Evolutionary conservation across 2,329 filamentous ascomycete genomes (phyloP).

Genomic region (Pseudopyricularia cyperi): DNA sequence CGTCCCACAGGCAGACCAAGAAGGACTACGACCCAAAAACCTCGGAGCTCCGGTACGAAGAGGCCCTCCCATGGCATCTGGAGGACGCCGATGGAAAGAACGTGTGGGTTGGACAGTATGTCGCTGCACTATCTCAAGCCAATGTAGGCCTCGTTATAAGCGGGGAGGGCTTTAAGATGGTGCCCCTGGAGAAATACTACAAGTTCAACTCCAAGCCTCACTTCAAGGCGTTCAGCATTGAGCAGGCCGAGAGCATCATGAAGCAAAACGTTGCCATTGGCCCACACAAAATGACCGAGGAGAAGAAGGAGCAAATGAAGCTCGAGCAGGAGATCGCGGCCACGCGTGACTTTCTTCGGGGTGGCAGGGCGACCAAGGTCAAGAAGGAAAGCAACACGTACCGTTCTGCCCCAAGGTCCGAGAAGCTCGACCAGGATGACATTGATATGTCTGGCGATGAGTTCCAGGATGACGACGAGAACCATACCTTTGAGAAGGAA

Average conservation of each 20-base stretch:
- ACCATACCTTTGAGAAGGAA: slow-evolving; percentile 59
- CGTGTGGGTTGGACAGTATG: slow-evolving; percentile 84
- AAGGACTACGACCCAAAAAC: slow-evolving; percentile 70
- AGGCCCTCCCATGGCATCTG: slow-evolving; percentile 89
- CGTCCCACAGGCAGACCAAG: slow-evolving; percentile 70
- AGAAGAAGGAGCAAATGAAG: slow-evolving; percentile 50
- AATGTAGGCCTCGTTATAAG: slow-evolving; percentile 69
- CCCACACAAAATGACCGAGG: slow-evolving; percentile 35
- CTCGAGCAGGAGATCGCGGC: slow-evolving; percentile 51
- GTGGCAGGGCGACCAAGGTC: slow-evolving; percentile 40
- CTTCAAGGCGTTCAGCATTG: slow-evolving; percentile 65
- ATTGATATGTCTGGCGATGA: slow-evolving; percentile 55
- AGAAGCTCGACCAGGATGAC: slow-evolving; percentile 59
- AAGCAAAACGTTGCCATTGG: slow-evolving; percentile 63
- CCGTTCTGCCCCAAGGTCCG: slow-evolving; percentile 43
- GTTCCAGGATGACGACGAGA: slow-evolving; percentile 84
- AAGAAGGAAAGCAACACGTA: slow-evolving; percentile 58
- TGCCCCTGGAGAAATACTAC: slow-evolving; percentile 94
- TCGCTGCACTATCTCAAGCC: slow-evolving; percentile 75
- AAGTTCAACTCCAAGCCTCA: slow-evolving; percentile 70
- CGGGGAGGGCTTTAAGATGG: slow-evolving; percentile 61
- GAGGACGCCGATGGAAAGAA: slow-evolving; percentile 96
- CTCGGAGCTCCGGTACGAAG: slow-evolving; percentile 70
- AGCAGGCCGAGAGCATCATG: slow-evolving; percentile 78
- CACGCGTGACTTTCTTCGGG: slow-evolving; percentile 29